Percentiles rank a stretch among this genome's conserved stretches.
phyloP scores from a whole-genome alignment of 2,329 filamentous ascomycete species.

The Fusarium zealandicum region DNA sequence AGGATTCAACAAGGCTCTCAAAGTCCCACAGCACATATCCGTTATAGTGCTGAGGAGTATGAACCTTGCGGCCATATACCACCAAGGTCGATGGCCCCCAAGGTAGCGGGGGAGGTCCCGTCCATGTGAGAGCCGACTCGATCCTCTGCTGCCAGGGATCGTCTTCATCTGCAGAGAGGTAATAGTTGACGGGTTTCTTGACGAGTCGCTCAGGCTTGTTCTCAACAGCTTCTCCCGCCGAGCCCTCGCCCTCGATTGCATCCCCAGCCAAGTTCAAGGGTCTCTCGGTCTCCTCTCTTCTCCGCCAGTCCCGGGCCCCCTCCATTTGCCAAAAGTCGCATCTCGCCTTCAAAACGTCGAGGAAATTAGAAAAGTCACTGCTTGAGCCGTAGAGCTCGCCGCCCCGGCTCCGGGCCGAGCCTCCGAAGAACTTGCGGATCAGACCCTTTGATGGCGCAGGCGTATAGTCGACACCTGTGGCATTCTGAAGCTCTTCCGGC shows the following conservation, averaged over 20 bases:
- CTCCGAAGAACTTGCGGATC: constrained; percentile 57
- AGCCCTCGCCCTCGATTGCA: background rate
- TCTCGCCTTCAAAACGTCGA: constrained; percentile 77
- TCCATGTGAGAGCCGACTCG: constrained; percentile 36
- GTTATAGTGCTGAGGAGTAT: constrained; percentile 63
- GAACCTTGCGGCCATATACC: constrained; percentile 70
- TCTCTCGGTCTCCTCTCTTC: constrained; percentile 54
- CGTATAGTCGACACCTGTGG: constrained; percentile 73
- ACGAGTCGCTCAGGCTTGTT: constrained; percentile 22
- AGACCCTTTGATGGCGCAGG: constrained; percentile 62
- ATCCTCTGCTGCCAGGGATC: constrained; percentile 41
- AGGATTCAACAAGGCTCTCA: constrained; percentile 68
- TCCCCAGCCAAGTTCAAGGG: constrained; percentile 1
- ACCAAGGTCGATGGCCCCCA: constrained; percentile 56
- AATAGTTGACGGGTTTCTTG: constrained; percentile 44
- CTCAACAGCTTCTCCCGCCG: constrained; percentile 5
- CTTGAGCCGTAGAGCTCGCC: constrained; percentile 64
- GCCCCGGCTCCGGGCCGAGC: constrained; percentile 41
- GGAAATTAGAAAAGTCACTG: constrained; percentile 78
- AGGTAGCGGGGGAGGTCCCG: constrained; percentile 28
- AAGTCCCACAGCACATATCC: constrained; percentile 73
- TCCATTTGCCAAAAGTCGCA: constrained; percentile 90
- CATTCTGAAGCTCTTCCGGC: constrained; percentile 81
- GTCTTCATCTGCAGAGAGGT: constrained; percentile 40
- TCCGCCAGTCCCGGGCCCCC: constrained; percentile 74